A percentile compares a stretch with the other conserved stretches of the same genome.
phyloP scores from a whole-genome alignment of 2,329 filamentous ascomycete genomes.

The Penicillium sp. region DNA sequence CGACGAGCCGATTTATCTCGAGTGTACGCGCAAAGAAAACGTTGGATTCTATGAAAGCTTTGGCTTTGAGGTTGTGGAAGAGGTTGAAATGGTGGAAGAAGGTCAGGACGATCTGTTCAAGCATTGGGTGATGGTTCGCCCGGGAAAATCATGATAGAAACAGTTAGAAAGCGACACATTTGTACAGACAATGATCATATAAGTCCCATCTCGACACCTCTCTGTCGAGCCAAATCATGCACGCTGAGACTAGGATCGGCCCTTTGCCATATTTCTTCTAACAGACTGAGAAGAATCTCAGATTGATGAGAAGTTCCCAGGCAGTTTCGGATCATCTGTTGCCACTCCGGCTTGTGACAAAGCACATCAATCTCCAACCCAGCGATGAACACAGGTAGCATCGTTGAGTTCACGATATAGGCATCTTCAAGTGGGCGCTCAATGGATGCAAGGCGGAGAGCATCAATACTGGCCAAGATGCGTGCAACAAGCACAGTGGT shows the following conservation, averaged over 20 bases:
- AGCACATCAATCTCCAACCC: conserved; percentile 21
- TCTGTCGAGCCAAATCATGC: conserved; percentile 22
- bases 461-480: conserved; percentile 28
- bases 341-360: conserved; percentile 16
- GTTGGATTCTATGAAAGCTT: conserved; percentile 25
- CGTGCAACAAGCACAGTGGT: conserved; percentile 21
- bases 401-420: conserved; percentile 26
- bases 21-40: conserved; percentile 25
- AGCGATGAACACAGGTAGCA: conserved; percentile 28
- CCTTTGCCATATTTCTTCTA: conserved; percentile 29
- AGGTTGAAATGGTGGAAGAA: conserved; percentile 20
- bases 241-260: conserved; percentile 16
- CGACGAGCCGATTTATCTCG: conserved; percentile 20
- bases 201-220: conserved; percentile 28
- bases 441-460: conserved; percentile 22
- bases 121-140: conserved; percentile 27
- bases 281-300: conserved; percentile 17
- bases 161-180: too few species aligned
- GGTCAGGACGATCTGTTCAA: conserved; percentile 13
- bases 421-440: conserved; percentile 19
- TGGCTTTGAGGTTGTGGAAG: conserved; percentile 24
- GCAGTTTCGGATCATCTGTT: conserved; percentile 17
- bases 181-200: conserved; percentile 11
- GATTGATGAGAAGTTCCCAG: conserved; percentile 9
- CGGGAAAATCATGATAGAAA: not conserved